Percentiles rank a stretch among this genome's conserved stretches.
phyloP scores from a whole-genome alignment of 2,329 filamentous ascomycete species.

The Ustulina deusta region DNA sequence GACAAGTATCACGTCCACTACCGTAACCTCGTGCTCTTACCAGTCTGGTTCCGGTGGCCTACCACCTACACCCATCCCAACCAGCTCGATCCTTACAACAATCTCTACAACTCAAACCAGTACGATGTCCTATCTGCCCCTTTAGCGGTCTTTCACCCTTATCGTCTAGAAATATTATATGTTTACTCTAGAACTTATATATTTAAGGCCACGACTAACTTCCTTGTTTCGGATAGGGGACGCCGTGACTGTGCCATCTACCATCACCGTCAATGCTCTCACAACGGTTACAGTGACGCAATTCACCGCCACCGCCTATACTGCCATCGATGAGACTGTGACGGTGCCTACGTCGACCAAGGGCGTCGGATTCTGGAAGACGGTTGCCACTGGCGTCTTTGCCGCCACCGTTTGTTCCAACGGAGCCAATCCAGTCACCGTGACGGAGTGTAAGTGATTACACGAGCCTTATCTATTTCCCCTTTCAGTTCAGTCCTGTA shows the following conservation, averaged over 20 bases:
- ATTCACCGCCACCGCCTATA: background rate
- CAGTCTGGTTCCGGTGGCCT: constrained; percentile 16
- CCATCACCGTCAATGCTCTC: constrained; percentile 8
- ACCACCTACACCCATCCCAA: constrained; percentile 19
- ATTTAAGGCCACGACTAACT: background rate
- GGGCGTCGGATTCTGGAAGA: background rate
- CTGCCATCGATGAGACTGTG: background rate
- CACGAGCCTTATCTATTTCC: background rate
- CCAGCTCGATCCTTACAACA: background rate
- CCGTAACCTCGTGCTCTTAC: constrained; percentile 14
- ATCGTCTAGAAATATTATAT: background rate
- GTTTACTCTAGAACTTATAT: background rate
- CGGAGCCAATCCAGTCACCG: constrained; percentile 28
- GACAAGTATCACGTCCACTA: constrained; percentile 15
- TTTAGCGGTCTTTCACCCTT: background rate
- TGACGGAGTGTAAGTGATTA: constrained; percentile 30
- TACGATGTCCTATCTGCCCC: background rate
- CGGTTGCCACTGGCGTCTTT: constrained; percentile 27
- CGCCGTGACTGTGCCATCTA: constrained; percentile 21
- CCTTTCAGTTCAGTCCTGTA: background rate
- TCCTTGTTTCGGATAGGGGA: background rate
- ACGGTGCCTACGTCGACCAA: constrained; percentile 23
- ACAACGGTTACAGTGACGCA: constrained; percentile 20
- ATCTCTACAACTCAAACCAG: constrained; percentile 13
- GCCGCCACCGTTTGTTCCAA: constrained; percentile 24